Percentiles rank a stretch among this genome's conserved stretches.
These are phyloP conservation scores for Rhizopogon vulgaris DNA, from an alignment of 768 basidiomycete genomes.

Conservation along the genomic window DNA sequence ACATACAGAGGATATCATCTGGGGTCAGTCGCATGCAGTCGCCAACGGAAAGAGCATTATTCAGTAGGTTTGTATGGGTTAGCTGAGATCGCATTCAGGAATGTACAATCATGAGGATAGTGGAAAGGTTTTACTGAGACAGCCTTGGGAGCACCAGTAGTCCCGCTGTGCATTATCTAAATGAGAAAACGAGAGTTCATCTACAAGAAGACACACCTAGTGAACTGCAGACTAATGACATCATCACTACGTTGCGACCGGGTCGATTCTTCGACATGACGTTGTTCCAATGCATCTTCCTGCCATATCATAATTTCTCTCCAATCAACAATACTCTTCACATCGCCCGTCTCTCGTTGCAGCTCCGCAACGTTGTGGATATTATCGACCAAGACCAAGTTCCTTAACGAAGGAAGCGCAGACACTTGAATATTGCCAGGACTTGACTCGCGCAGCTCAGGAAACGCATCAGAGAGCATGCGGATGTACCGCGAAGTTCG, in stretches of 20 bases:
- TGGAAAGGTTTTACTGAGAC: slow-evolving; percentile 53
- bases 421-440: slow-evolving; percentile 55
- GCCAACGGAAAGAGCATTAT: slow-evolving; percentile 68
- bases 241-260: slow-evolving; percentile 51
- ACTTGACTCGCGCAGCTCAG: slow-evolving; percentile 40
- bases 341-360: slow-evolving; percentile 30
- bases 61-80: slow-evolving; percentile 74
- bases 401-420: slow-evolving; percentile 53
- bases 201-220: slow-evolving; percentile 44
- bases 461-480: slow-evolving; percentile 52
- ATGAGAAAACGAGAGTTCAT: neutral
- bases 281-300: slow-evolving; percentile 40
- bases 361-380: slow-evolving; percentile 34
- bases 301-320: slow-evolving; percentile 67
- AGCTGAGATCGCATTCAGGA: slow-evolving; percentile 35
- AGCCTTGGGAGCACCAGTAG: slow-evolving; percentile 77
- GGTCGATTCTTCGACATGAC: slow-evolving; percentile 36
- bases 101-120: neutral
- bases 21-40: slow-evolving; percentile 64
- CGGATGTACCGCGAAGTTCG: slow-evolving; percentile 59
- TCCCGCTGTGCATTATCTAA: slow-evolving; percentile 44
- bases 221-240: slow-evolving; percentile 80
- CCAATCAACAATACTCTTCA: slow-evolving; percentile 60
- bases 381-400: slow-evolving; percentile 66
- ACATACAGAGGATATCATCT: slow-evolving; percentile 63